Evolutionary conservation across 2,329 filamentous ascomycete genomes (phyloP), one percentile per base, ranked within the genome.

Genomic region (Fusarium caatingaense): DNA sequence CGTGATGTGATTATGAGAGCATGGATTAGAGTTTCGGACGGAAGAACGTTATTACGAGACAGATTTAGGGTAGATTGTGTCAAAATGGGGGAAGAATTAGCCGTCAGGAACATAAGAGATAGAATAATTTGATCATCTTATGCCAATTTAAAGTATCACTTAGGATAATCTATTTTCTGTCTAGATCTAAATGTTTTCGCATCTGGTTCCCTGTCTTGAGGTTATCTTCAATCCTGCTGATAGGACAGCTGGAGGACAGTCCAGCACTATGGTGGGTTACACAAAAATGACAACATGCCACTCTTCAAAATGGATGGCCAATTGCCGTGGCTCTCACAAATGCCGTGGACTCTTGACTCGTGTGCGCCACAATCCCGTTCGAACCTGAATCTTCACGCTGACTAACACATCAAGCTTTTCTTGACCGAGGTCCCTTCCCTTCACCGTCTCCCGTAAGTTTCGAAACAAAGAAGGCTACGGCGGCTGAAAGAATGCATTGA

Each of bases 401-500:
- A 53, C 49, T 27, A 51, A 37, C 18, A 3, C 18, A n/a, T 12
- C 18, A 0, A 37, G 9, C 34, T n/a, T 37, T 37, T 37, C 34
- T n/a, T n/a, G 9, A 37, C 34, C 34, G 34, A n/a, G 34, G 34
- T 37, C 34, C 34, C 34, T 37, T 37, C 16, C 18, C 32, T 23
- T 34, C 11, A 15, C 8, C 11, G n/a, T 12, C n/a, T 15, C n/a
- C 18, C 18, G 25, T 20, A 48, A 10, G 27, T 27, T 27, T 50
- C 16, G 32, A 34, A 34, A 8, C 2, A 5, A 11, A 21, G 21
- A 30, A 16, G 56, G 9, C 8, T 23, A 16, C 8, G 5, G 49
- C 23, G 49, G 49, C 34, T 60, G 32, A n/a, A 30, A 28, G 18
- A 40, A 47, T 47, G 25, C 50, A 57, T 57, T 60, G 28, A 61